Conservation (phyloP, 2,329 filamentous ascomycete species). For the Venturia nashicola region DNA sequence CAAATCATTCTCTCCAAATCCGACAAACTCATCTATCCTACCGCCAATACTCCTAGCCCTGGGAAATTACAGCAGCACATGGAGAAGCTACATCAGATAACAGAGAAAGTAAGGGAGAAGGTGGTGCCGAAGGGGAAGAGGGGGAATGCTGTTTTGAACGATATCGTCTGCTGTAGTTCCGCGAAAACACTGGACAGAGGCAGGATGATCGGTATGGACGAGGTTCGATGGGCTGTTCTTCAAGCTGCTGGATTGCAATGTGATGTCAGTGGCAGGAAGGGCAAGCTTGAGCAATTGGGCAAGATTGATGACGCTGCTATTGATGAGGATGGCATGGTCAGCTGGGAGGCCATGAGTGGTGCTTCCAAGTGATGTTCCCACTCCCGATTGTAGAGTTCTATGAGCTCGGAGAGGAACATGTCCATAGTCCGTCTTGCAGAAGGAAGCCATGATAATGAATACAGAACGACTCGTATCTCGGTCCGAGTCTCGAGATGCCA, state of each 20-base stretch:
- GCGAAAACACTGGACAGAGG: conserved; percentile 35
- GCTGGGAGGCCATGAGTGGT: background rate
- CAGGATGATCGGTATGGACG: conserved; percentile 45
- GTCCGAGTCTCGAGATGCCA: background rate
- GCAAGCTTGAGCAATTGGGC: conserved; percentile 1
- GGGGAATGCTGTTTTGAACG: conserved; percentile 22
- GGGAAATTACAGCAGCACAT: conserved; percentile 8
- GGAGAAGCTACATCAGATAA: conserved; percentile 25
- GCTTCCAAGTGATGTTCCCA: background rate
- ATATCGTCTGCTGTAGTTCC: conserved; percentile 48
- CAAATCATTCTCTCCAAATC: conserved; percentile 57
- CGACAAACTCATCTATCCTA: conserved; percentile 40
- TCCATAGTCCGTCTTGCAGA: too few relatives aligned
- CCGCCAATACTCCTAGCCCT: conserved; percentile 13
- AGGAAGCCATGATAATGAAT: too few relatives aligned
- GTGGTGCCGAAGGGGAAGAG: conserved; percentile 30
- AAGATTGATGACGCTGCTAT: background rate
- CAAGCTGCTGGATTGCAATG: conserved; percentile 46
- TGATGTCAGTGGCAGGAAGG: conserved; percentile 15
- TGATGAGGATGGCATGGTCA: background rate
- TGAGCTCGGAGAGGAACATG: too few relatives aligned
- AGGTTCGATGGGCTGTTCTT: conserved; percentile 52
- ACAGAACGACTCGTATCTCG: background rate
- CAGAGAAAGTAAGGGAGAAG: conserved; percentile 26
- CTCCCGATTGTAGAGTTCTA: background rate